Conservation (phyloP, 768 basidiomycete genomes). For the Xerocomellus chrysenteron region DNA sequence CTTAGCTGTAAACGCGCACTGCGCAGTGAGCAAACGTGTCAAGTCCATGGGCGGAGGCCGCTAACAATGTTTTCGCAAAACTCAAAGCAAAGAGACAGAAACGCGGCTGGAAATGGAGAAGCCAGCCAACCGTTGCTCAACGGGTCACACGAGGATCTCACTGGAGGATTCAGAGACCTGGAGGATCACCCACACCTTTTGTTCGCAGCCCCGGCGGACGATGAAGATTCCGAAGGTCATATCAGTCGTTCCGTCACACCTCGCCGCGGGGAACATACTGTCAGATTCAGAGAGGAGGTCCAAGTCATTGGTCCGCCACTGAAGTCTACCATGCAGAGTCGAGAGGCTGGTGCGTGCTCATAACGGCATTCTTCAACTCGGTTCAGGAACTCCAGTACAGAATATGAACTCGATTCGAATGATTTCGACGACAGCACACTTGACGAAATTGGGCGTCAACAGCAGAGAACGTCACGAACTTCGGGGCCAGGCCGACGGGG, state of each 20-base stretch:
- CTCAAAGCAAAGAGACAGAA: conserved; percentile 30
- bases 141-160: conserved; percentile 41
- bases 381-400: conserved; percentile 38
- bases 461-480: conserved; percentile 21
- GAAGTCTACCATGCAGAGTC: conserved; percentile 70
- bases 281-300: conserved; percentile 68
- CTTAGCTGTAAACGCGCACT: neutral
- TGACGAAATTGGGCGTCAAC: conserved; percentile 31
- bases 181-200: conserved; percentile 36
- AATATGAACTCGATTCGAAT: conserved; percentile 83
- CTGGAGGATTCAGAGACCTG: conserved; percentile 19
- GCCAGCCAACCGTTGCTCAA: conserved; percentile 60
- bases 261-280: conserved; percentile 44
- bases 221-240: conserved; percentile 48
- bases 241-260: conserved; percentile 34
- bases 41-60: conserved; percentile 20
- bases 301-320: conserved; percentile 67
- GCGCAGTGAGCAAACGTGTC: conserved; percentile 2
- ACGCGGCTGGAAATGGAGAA: conserved; percentile 34
- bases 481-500: conserved; percentile 37
- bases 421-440: conserved; percentile 62
- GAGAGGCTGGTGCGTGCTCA: conserved; percentile 72
- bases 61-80: conserved; percentile 31
- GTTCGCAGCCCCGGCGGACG: conserved; percentile 56
- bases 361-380: neutral